Conservation (phyloP, 202 grass and related monocot genomes). For the Bolboschoenoplectus hybrid region DNA sequence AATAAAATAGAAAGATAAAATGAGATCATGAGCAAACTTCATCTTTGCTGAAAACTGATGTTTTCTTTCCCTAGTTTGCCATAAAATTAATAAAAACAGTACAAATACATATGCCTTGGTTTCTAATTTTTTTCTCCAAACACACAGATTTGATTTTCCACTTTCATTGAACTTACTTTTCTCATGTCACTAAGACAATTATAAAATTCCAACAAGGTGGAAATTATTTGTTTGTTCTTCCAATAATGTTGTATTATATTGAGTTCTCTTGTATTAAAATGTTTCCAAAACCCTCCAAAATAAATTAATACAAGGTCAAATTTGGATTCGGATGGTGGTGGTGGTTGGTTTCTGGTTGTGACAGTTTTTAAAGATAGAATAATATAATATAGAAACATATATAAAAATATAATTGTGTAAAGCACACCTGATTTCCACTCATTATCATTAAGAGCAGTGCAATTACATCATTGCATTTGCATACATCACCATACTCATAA, state of each 20-base stretch:
- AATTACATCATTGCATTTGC: too few species aligned
- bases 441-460: background rate
- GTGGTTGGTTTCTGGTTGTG: background rate
- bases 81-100: background rate
- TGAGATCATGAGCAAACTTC: background rate
- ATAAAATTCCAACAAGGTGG: background rate
- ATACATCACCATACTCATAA: too few species aligned
- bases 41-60: background rate
- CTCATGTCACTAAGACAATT: background rate
- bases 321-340: background rate
- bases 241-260: background rate
- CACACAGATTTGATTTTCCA: background rate
- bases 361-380: background rate
- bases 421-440: background rate
- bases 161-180: background rate
- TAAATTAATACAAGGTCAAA: background rate
- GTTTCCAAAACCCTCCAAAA: background rate
- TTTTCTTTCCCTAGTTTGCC: background rate
- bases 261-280: background rate
- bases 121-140: background rate
- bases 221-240: background rate
- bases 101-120: background rate
- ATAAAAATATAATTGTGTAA: background rate
- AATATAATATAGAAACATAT: too few species aligned
- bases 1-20: background rate